These are phyloP conservation scores for Naganishia sp. DNA, from an alignment of 1,284 basidiomycete genomes.

Conservation along the genomic window DNA sequence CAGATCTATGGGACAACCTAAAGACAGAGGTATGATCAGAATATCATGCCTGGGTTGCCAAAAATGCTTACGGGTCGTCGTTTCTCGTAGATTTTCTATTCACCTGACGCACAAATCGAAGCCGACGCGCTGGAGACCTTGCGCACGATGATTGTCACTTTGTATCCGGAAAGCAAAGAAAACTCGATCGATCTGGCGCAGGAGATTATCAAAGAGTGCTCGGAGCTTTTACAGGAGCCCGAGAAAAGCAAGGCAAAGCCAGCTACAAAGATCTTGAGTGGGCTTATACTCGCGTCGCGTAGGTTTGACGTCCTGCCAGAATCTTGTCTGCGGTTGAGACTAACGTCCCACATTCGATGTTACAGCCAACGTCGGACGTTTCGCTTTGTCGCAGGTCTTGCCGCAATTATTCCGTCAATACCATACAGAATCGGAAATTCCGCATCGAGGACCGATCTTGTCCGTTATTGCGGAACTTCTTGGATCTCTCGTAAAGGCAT, in stretches of 20 bases:
- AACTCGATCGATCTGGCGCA: conserved; percentile 64
- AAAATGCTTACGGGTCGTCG: not conserved
- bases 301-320: conserved; percentile 45
- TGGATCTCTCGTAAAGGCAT: conserved; percentile 48
- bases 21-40: conserved; percentile 70
- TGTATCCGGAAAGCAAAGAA: conserved; percentile 60
- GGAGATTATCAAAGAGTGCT: conserved; percentile 75
- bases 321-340: not conserved
- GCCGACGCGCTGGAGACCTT: conserved; percentile 68
- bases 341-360: not conserved
- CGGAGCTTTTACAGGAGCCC: conserved; percentile 75
- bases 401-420: conserved; percentile 75
- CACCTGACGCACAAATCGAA: conserved; percentile 73
- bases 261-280: conserved; percentile 76
- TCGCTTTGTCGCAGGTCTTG: conserved; percentile 66
- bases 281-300: conserved; percentile 75
- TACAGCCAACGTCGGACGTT: conserved; percentile 69
- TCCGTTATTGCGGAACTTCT: conserved; percentile 58
- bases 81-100: conserved; percentile 75
- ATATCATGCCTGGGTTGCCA: no score
- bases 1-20: conserved; percentile 79
- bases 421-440: conserved; percentile 71
- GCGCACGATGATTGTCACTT: conserved; percentile 69
- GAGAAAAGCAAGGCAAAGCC: conserved; percentile 87
- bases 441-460: conserved; percentile 72